Base-by-base conservation (phyloP, 345 rosid species). In the Erysimum cheiranthoides region DNA sequence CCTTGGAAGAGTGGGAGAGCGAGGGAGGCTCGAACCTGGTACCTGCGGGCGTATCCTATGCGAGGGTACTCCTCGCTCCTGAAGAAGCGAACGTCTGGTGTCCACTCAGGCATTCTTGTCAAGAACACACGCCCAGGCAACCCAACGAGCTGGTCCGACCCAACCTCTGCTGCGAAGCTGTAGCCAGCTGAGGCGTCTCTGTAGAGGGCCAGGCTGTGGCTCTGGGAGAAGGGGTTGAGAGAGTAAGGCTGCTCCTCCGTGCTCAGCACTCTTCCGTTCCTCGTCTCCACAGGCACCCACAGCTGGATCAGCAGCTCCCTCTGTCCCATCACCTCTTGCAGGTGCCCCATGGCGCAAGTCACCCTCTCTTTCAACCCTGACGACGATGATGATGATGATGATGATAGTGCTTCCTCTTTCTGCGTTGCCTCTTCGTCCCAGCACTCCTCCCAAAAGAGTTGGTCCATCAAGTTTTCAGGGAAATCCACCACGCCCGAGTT, bases 31-130 rank as follows among this genome's bases (percentile, higher is more conserved):
- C 87, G 79, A 38, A 90, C 88, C 58, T 89, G 78, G 65, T 74
- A 88, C 74, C 83, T 80, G 14, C 75, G 85, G n/a, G 98, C 98
- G 82, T 78, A 63, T 51, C 8, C 49, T 56, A 85, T 81, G 8
- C 96, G 95, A 5, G 84, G 93, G 74, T 90, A 93, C 81, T 90
- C 96, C 53, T 84, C 88, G 8, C 75, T 77, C 53, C 73, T 73
- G 71, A 93, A 90, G 75, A 80, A 86, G 10, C 93, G 88, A 79
- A 90, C 98, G 83, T 93, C 98, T 13, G 95, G 97, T 27, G 98
- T 93, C 88, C 92, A 93, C 80, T 93, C 98, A 6, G 96, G 88
- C 82, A 85, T 75, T 82, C 81, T 85, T 68, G 80, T 84, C 81
- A 88, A 70, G 83, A 75, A 93, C 36, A 90, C 96, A n/a, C 95